phyloP scores from a whole-genome alignment of 495 filamentous ascomycete genomes.

The Hyphodiscus hymeniophilus region DNA sequence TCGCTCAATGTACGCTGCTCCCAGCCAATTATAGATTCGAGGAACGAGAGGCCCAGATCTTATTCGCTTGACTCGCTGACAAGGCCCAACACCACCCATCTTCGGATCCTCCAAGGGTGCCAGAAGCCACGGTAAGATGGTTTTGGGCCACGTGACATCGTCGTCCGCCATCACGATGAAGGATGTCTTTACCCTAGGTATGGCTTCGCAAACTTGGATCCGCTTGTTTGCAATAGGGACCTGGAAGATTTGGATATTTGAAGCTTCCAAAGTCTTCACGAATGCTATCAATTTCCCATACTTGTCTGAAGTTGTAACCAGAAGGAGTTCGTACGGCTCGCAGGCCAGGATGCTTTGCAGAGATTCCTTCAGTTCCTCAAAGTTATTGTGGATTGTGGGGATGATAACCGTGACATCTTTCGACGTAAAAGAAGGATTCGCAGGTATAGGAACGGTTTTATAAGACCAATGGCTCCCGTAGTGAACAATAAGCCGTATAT shows the following conservation, averaged over 20 bases:
- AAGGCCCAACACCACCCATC: constrained; percentile 77
- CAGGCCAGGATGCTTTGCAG: constrained; percentile 47
- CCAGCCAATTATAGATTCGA: constrained; percentile 67
- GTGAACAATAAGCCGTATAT: constrained; percentile 59
- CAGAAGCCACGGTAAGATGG: constrained; percentile 72
- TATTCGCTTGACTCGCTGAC: constrained; percentile 66
- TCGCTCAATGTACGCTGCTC: constrained; percentile 72
- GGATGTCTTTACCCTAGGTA: constrained; percentile 63
- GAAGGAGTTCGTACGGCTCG: constrained; percentile 41
- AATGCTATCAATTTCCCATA: constrained; percentile 34
- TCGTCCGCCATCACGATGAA: constrained; percentile 82
- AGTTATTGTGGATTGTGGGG: constrained; percentile 54
- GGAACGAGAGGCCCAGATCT: constrained; percentile 45
- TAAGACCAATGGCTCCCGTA: constrained; percentile 56
- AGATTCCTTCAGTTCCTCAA: constrained; percentile 42
- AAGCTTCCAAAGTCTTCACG: constrained; percentile 46
- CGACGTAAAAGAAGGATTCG: constrained; percentile 53
- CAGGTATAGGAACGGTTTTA: constrained; percentile 52
- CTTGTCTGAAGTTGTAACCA: constrained; percentile 48
- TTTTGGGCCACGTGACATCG: constrained; percentile 76
- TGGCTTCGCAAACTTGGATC: constrained; percentile 71
- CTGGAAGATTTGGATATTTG: constrained; percentile 46
- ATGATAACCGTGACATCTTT: constrained; percentile 71
- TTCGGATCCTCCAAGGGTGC: constrained; percentile 72
- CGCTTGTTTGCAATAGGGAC: constrained; percentile 69